Percentiles rank a stretch among this genome's conserved stretches.
phyloP scores from a whole-genome alignment of 78 protist species.

The Paratrimastix pyriformis region DNA sequence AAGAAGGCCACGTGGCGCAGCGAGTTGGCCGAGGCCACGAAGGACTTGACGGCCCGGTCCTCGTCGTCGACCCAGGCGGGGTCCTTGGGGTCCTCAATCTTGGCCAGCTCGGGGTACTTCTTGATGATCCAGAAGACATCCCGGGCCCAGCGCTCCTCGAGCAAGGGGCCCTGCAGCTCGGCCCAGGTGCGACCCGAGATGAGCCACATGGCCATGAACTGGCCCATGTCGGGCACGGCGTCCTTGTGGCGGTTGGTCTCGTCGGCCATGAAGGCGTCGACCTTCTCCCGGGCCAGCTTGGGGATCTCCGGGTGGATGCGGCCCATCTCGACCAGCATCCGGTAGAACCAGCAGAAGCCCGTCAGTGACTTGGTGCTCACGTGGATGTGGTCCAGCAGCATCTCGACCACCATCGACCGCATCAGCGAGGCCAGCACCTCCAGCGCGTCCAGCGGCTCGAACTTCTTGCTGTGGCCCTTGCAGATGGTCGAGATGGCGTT shows the following conservation, averaged over 20 bases:
- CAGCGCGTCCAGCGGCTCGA: slow-evolving; percentile 6
- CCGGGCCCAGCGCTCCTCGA: slow-evolving; percentile 22
- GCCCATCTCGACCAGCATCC: slow-evolving; percentile 15
- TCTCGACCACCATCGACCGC: slow-evolving; percentile 20
- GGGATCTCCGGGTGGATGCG: slow-evolving; percentile 9
- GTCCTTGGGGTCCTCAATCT: too few relatives aligned
- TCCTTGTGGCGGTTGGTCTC: slow-evolving; percentile 17
- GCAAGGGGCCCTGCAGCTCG: slow-evolving; percentile 11
- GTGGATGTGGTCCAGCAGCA: background rate
- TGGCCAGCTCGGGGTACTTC: slow-evolving; percentile 12
- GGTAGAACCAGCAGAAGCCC: slow-evolving; percentile 20
- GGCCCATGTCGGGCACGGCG: slow-evolving; percentile 12
- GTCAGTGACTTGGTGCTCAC: slow-evolving; percentile 7
- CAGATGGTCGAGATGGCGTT: slow-evolving; percentile 22
- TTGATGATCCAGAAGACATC: slow-evolving; percentile 21
- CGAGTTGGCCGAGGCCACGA: too few relatives aligned
- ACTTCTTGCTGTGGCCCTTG: background rate
- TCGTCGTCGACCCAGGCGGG: too few relatives aligned
- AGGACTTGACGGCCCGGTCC: too few relatives aligned
- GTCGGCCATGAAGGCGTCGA: slow-evolving; percentile 6
- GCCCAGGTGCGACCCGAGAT: slow-evolving; percentile 21
- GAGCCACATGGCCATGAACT: background rate
- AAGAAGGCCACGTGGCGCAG: too few relatives aligned
- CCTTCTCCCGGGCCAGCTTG: too few relatives aligned
- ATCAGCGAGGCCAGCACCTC: slow-evolving; percentile 11